Base-by-base conservation (phyloP, 1,284 basidiomycete genomes). In the Mycena sp. region DNA sequence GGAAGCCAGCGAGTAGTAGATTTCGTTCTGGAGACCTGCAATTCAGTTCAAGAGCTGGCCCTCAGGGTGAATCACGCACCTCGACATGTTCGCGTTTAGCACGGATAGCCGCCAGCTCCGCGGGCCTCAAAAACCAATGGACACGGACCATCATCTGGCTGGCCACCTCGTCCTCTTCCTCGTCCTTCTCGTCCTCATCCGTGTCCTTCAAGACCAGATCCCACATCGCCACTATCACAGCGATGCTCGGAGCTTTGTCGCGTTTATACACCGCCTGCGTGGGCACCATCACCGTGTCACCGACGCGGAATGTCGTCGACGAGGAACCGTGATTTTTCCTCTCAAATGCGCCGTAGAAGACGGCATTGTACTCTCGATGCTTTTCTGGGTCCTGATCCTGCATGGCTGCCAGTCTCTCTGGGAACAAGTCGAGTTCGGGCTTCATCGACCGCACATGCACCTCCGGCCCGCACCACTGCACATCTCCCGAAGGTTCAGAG, bases 81-180 rank as follows among this genome's bases (percentile, higher is more conserved):
- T 87, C 80, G 35, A 78, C 71, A 71, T 87, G 82, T 11, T 85
- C 81, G 46, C 87, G 81, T 65, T 83, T 84, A 1, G 84, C 85
- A 29, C 90, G 81, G 57, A 86, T 75, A 28, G 76, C 74, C 4
- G 88, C 82, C 54, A 92, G 78, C 70, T 92, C 86, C 0, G 76
- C 74, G 0, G 89, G 89, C 19, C 86, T 78, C 61, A 88, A 74
- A 69, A 92, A 92, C 90, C 90, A 92, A 67, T 91, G 90, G 30
- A 92, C 74, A 38, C 84, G 81, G 30, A 90, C 74, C 54, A 83
- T 78, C 77, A 86, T 84, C 54, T 75, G 80, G 23, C 65, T 66
- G 7, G 69, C 50, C 43, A 54, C 72, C 53, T 74, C 73, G 19
- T 68, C 69, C 25, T 76, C 76, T 9, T 45, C 69, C 55, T 45